Evolutionary conservation across 2,329 filamentous ascomycete species (phyloP), one percentile per base, ranked within the genome.

Genomic region (Epichloe aotearoae): DNA sequence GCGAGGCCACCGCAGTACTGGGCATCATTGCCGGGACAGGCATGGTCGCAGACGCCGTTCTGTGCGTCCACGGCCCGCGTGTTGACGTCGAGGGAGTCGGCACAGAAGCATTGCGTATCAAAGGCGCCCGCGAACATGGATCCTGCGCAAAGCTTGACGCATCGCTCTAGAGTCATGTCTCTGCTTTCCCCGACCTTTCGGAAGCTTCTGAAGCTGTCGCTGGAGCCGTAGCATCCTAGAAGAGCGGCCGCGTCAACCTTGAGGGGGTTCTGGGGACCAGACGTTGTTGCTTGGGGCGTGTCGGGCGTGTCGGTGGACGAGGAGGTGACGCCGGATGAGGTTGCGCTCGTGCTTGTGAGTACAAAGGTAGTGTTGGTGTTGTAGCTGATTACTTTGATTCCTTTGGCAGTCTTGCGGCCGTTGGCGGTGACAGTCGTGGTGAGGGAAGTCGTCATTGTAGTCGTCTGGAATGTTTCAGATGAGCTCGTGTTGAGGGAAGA

Each of bases 31-130:
- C 72, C 73, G 0, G 73, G 69, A 52, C 73, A 76, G 0, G 61
- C 58, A 2, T 57, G 55, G 49, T 69, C 56, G 54, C 73, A 42
- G 59, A 59, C 1, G 67, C 54, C 53, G 39, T 47, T 45, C 3
- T 51, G 23, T 7, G 23, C 23, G 23, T 50, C 45, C 17, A 47
- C 45, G 12, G 71, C 66, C 12, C 56, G 62, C n/a, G 72, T 69
- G 43, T 66, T 63, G 4, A 61, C 59, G 38, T 70, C 69, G 17
- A 76, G 61, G 2, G 49, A 52, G 12, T 68, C 61, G 36, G 72
- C 71, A 51, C 74, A 77, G 61, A 72, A 74, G 57, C 73, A 76
- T 20, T 61, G 61, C 11, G 62, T 68, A 30, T 64, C 60, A 23
- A 64, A 68, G 40, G 73, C 54, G 47, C 69, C 73, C 2, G 68